phyloP scores from a whole-genome alignment of 2,329 filamentous ascomycete species.

The Fusarium sp. region DNA sequence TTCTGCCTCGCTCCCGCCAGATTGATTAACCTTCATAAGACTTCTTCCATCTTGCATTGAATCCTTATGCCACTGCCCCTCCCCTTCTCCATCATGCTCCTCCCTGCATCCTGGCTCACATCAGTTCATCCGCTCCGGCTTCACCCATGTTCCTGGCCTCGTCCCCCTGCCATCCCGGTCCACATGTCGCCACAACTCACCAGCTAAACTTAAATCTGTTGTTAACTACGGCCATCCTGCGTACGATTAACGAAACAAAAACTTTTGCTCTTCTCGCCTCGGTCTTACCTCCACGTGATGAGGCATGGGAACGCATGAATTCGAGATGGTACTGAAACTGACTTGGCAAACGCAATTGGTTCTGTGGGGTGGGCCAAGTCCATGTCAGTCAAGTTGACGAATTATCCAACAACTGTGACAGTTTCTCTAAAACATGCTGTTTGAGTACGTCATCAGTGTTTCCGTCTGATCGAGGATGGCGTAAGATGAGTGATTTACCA shows the following conservation, averaged over 20 bases:
- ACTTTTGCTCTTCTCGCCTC: conserved; percentile 1
- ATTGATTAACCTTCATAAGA: conserved; percentile 7
- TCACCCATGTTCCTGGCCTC: conserved; percentile 25
- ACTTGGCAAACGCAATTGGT: neutral
- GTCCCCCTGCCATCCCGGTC: conserved; percentile 3
- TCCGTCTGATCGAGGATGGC: neutral
- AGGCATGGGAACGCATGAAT: neutral
- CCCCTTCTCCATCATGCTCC: conserved; percentile 8
- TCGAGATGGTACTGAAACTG: neutral
- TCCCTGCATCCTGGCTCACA: conserved; percentile 28
- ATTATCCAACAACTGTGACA: neutral
- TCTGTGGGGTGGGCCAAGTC: neutral
- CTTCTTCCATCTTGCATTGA: conserved; percentile 12
- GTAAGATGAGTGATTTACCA: neutral
- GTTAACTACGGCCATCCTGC: neutral
- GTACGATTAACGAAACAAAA: conserved; percentile 35
- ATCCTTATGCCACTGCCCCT: conserved; percentile 20
- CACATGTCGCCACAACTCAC: conserved; percentile 23
- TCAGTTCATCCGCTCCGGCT: conserved; percentile 33
- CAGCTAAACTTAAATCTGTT: conserved; percentile 8
- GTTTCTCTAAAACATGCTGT: neutral
- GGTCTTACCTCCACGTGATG: neutral
- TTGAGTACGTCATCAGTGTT: neutral
- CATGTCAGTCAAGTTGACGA: conserved; percentile 1
- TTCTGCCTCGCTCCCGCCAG: conserved; percentile 4